Conservation (phyloP, 2,329 filamentous ascomycete genomes). For the Exophiala dermatitidis region DNA sequence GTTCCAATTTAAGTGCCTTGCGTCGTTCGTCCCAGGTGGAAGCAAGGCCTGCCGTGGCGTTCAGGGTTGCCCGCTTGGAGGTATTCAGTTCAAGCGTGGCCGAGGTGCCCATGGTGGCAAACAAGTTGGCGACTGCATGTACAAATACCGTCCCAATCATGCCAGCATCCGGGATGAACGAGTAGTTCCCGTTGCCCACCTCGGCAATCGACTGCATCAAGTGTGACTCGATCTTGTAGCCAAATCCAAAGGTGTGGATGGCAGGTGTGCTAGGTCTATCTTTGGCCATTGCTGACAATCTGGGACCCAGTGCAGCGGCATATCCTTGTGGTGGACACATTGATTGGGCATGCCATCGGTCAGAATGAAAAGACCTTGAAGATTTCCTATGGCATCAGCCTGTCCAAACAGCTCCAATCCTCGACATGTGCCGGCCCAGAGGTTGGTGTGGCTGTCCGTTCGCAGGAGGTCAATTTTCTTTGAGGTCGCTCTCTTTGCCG, state of each 20-base stretch:
- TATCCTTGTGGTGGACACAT: conserved; percentile 50
- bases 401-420: conserved; percentile 45
- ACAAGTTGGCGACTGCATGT: conserved; percentile 55
- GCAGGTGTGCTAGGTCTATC: conserved; percentile 35
- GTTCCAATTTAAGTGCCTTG: conserved; percentile 13
- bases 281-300: conserved; percentile 29
- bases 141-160: conserved; percentile 57
- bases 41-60: background rate
- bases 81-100: conserved; percentile 38
- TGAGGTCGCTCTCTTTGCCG: conserved; percentile 41
- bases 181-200: conserved; percentile 50
- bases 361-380: conserved; percentile 32
- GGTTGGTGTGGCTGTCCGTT: conserved; percentile 42
- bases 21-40: background rate
- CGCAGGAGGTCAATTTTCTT: conserved; percentile 40
- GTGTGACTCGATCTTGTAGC: conserved; percentile 44
- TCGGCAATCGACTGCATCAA: conserved; percentile 56
- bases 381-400: conserved; percentile 27
- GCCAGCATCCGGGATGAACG: conserved; percentile 55
- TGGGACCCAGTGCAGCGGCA: conserved; percentile 45
- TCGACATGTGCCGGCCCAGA: conserved; percentile 52
- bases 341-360: conserved; percentile 44
- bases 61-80: background rate
- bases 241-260: conserved; percentile 50
- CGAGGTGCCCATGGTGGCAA: conserved; percentile 50